Evolutionary conservation across 805 yeast species (phyloP).

Genomic region (Vanderwaltozyma tropicalis): DNA sequence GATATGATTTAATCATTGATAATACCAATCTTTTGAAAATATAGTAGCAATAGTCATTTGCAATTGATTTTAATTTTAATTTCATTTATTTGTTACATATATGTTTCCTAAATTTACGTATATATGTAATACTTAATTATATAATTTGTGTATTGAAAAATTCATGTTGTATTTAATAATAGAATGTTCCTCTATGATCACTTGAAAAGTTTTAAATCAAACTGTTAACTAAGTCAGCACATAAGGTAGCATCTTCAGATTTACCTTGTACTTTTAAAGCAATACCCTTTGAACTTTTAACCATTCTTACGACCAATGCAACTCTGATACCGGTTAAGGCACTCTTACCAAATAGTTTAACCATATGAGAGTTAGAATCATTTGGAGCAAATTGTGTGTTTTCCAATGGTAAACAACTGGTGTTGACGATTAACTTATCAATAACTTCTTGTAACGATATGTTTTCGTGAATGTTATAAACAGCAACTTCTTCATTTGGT

Average conservation of each 20-base stretch:
- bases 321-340: slow-evolving; percentile 29
- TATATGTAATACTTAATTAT: too few species aligned
- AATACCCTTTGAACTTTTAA: slow-evolving; percentile 38
- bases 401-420: slow-evolving; percentile 66
- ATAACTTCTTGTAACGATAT: slow-evolving; percentile 47
- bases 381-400: slow-evolving; percentile 54
- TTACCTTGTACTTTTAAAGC: slow-evolving; percentile 52
- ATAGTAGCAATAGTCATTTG: too few species aligned
- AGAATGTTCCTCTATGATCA: too few species aligned
- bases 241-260: slow-evolving; percentile 35
- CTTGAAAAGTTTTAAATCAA: slow-evolving; percentile 12
- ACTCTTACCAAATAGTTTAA: slow-evolving; percentile 79
- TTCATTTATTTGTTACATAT: too few species aligned
- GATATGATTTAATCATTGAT: too few species aligned
- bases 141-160: background rate
- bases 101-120: too few species aligned
- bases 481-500: slow-evolving; percentile 49
- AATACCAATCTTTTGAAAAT: too few species aligned
- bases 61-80: too few species aligned
- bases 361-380: slow-evolving; percentile 48
- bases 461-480: slow-evolving; percentile 49
- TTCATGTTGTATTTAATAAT: too few species aligned
- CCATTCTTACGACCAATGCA: slow-evolving; percentile 46
- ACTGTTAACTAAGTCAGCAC: slow-evolving; percentile 22
- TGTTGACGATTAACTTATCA: slow-evolving; percentile 38